phyloP scores from a whole-genome alignment of 306 rosid genomes.

The Rosa chinensis region DNA sequence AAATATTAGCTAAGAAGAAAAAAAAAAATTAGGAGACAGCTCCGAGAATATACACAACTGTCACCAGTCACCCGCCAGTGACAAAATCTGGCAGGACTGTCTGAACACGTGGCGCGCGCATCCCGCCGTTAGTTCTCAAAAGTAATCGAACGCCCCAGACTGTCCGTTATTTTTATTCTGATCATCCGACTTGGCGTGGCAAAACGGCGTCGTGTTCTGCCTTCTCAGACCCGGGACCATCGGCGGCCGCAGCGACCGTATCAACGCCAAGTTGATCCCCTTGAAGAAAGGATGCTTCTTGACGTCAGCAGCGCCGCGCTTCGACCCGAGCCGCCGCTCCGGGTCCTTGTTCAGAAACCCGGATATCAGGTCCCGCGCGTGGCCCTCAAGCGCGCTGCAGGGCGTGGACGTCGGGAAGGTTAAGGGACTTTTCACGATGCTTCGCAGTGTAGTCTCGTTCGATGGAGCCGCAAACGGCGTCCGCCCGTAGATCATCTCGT shows the following conservation, averaged over 20 bases:
- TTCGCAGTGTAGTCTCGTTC: conserved; percentile 63
- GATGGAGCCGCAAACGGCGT: conserved; percentile 82
- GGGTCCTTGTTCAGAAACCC: conserved; percentile 71
- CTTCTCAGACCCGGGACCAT: conserved; percentile 48
- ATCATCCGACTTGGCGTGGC: conserved; percentile 6
- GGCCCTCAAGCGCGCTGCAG: conserved; percentile 51
- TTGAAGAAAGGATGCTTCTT: conserved; percentile 75
- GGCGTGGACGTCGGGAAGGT: conserved; percentile 56
- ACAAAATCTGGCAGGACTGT: conserved; percentile 45
- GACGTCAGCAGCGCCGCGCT: conserved; percentile 89
- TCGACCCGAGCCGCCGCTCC: conserved; percentile 72
- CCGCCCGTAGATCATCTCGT: conserved; percentile 81
- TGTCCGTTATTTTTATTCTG: neutral
- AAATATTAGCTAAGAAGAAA: neutral
- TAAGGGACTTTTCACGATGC: conserved; percentile 64
- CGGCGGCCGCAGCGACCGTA: conserved; percentile 73
- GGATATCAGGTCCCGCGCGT: conserved; percentile 70
- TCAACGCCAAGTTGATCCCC: conserved; percentile 64
- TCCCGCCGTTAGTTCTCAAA: conserved; percentile 30
- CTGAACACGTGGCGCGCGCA: conserved; percentile 47
- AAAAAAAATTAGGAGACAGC: conserved; percentile 27
- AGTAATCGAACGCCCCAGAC: conserved; percentile 46
- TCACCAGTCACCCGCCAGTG: conserved; percentile 45
- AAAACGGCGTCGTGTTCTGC: conserved; percentile 48
- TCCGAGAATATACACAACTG: conserved; percentile 51